Evolutionary conservation across 306 rosid species (phyloP), one percentile per base, ranked within the genome.

Genomic region (Crotalaria pallida): DNA sequence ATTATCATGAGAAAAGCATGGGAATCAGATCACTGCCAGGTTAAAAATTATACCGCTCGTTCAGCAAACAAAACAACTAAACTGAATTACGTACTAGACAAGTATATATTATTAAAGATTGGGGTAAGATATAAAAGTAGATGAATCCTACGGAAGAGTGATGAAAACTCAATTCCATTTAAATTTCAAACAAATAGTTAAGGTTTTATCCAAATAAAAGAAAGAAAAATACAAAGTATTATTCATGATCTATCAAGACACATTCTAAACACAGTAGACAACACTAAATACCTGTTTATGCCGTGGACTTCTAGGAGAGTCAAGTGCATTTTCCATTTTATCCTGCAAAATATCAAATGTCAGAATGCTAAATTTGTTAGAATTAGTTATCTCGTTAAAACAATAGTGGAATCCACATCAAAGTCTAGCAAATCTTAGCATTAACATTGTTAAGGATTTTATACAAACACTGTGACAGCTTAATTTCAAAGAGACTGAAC

Each of bases 271-370:
- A 41, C 23, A 45, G 29, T 24, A 41, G 43, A 62, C 0, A 52
- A 53, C 22, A 40, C 31, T 51, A 64, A 40, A 59, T 72, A 86
- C 96, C 85, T 79, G 67, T 56, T 13, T 58, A 38, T 31, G 58
- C 50, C 2, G 52, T 9, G 80, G 84, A 51, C 72, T 79, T 53
- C 77, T 71, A 3, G 65, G 61, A 69, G 51, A 23, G 58, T 83
- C 90, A 22, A 67, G 18, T 10, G 69, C 53, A 65, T 43, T 69
- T 21, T 79, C 74, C 80, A 69, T 81, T 75, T 73, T 34, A 50
- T 70, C 86, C 92, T 86, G 85, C 80, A 75, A 75, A 69, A 45
- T 18, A 77, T 44, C 72, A 55, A 24, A 3, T 13, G 45, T 58
- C 44, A 67, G 81, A 70, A 78, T 45, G 40, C 40, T 53, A 61